A percentile compares a stretch with the other conserved stretches of the same genome.
These are phyloP conservation scores for Ilex asprella DNA, from an alignment of 257 asterid species.

Conservation along the genomic window DNA sequence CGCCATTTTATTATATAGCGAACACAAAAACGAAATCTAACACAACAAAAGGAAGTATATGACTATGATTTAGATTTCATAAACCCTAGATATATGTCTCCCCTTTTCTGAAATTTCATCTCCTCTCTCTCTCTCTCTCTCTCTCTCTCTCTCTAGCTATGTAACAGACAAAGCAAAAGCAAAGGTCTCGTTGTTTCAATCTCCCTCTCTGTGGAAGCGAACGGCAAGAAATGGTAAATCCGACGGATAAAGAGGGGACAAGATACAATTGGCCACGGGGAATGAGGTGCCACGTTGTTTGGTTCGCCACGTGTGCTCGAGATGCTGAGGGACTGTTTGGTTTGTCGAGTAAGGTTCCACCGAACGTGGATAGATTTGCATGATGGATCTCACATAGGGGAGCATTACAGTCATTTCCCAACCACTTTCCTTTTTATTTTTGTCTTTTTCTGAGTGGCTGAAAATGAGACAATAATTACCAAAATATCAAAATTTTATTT, in stretches of 20 bases:
- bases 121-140: slow-evolving; percentile 2
- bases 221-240: slow-evolving; percentile 1
- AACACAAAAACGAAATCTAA: neutral
- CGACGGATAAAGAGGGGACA: slow-evolving; percentile 53
- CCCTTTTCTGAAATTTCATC: neutral
- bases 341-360: no score
- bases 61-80: slow-evolving; percentile 27
- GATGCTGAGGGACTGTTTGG: no score
- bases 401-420: slow-evolving; percentile 39
- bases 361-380: neutral
- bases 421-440: neutral
- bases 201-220: no score
- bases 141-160: neutral
- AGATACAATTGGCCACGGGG: slow-evolving; percentile 62
- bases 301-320: no score
- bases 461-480: no score
- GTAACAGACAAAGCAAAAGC: slow-evolving; percentile 18
- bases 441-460: no score
- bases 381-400: slow-evolving; percentile 36
- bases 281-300: neutral
- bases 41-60: neutral
- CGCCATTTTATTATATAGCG: slow-evolving; percentile 24
- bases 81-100: slow-evolving; percentile 13
- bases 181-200: neutral
- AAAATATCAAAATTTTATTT: no score